Percentiles rank a stretch among this genome's conserved stretches.
These are phyloP conservation scores for Linaria vulgaris DNA, from an alignment of 257 asterid genomes.

Conservation along the genomic window DNA sequence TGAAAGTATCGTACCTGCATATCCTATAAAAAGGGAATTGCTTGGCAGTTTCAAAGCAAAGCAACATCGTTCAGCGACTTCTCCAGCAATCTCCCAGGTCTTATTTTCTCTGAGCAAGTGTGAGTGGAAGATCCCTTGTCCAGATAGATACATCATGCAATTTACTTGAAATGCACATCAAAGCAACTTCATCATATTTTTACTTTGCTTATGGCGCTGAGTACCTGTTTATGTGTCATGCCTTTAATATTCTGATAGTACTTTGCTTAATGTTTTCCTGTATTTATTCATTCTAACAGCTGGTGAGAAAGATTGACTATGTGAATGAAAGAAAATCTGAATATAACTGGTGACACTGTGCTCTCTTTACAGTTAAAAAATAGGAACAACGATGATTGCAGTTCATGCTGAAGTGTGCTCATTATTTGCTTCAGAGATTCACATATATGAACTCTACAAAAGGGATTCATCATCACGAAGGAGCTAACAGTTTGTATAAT, in stretches of 20 bases:
- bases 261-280: conserved; percentile 12
- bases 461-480: conserved; percentile 50
- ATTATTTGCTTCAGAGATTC: conserved; percentile 89
- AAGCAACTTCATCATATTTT: neutral
- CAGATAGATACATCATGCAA: neutral
- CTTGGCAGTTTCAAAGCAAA: conserved; percentile 9
- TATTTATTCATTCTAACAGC: conserved; percentile 12
- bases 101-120: no score
- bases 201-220: neutral
- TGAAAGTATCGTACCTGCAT: conserved; percentile 12
- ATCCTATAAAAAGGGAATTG: neutral
- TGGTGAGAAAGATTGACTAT: conserved; percentile 32
- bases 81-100: no score
- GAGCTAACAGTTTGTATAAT: conserved; percentile 35
- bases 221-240: neutral
- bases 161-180: neutral
- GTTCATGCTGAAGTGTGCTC: no score
- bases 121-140: no score
- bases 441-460: conserved; percentile 77
- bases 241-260: conserved; percentile 1
- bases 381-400: no score
- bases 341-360: conserved; percentile 78
- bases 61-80: no score
- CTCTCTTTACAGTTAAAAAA: conserved; percentile 83
- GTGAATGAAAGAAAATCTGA: conserved; percentile 58